These are phyloP conservation scores for Lactifluus echinatus DNA, from an alignment of 768 basidiomycete genomes.

Conservation along the genomic window DNA sequence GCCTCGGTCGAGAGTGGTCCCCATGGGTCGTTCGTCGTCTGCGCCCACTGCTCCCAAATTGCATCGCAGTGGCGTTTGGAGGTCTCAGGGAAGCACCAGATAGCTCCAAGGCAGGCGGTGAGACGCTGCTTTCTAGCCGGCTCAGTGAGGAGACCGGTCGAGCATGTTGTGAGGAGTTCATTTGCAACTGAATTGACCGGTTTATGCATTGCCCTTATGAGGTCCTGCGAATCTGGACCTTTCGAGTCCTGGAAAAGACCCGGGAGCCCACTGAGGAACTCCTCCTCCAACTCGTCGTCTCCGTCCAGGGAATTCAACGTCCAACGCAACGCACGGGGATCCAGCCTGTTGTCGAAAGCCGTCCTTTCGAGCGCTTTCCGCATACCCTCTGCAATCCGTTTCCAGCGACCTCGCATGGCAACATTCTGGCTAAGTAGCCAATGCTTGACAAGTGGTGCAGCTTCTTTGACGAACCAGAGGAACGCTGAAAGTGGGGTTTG, in stretches of 20 bases:
- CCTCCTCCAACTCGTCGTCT: not conserved
- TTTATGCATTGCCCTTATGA: not conserved
- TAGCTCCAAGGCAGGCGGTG: not conserved
- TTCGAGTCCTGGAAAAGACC: not conserved
- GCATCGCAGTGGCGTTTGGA: not conserved
- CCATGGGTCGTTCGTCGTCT: not conserved
- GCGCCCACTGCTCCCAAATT: not conserved
- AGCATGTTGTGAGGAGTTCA: not conserved
- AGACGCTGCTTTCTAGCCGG: not conserved
- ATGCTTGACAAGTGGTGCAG: not conserved
- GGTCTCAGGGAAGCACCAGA: not conserved
- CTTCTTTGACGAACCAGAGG: not conserved
- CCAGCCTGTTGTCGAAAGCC: not conserved
- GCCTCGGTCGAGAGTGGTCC: conserved; percentile 1
- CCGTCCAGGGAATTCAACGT: not conserved
- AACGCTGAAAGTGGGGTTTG: not conserved
- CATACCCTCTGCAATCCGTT: not conserved
- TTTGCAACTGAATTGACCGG: not conserved
- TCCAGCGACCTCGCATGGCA: not conserved
- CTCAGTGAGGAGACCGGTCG: not conserved
- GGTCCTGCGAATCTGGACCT: not conserved
- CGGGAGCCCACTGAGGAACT: not conserved
- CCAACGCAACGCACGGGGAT: not conserved
- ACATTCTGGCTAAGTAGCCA: not conserved
- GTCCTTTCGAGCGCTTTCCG: not conserved